phyloP scores from a whole-genome alignment of 2,329 filamentous ascomycete species.

The Ceratocystis destructans region DNA sequence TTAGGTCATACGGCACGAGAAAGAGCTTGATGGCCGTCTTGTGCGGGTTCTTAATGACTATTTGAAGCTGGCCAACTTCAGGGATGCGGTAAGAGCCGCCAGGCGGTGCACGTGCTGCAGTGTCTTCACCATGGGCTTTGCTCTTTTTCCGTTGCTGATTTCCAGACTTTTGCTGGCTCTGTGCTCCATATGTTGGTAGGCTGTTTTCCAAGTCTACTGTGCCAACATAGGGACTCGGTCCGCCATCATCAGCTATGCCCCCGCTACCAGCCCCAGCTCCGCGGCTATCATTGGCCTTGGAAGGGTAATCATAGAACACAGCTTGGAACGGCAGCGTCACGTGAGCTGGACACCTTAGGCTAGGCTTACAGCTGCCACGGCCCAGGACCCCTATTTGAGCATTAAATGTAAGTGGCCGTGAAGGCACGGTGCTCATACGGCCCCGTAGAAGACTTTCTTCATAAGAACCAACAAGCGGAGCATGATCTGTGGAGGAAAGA shows the following conservation, averaged over 20 bases:
- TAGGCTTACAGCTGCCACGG: slow-evolving; percentile 75
- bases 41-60: slow-evolving; percentile 95
- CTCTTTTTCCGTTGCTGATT: slow-evolving; percentile 26
- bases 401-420: slow-evolving; percentile 79
- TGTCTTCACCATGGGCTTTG: neutral
- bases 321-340: slow-evolving; percentile 84
- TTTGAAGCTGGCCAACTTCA: slow-evolving; percentile 84
- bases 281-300: neutral
- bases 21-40: slow-evolving; percentile 97
- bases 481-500: slow-evolving; percentile 61
- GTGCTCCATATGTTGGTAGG: slow-evolving; percentile 31
- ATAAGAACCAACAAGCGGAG: slow-evolving; percentile 94
- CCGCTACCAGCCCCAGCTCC: slow-evolving; percentile 29
- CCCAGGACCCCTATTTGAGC: slow-evolving; percentile 92
- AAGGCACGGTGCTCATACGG: slow-evolving; percentile 92
- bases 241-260: slow-evolving; percentile 45
- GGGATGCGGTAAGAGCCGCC: slow-evolving; percentile 91
- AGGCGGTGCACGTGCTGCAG: slow-evolving; percentile 43
- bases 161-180: slow-evolving; percentile 25
- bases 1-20: slow-evolving; percentile 79
- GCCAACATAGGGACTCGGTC: slow-evolving; percentile 90
- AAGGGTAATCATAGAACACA: slow-evolving; percentile 82
- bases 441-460: slow-evolving; percentile 92
- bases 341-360: slow-evolving; percentile 73
- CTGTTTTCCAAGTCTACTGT: slow-evolving; percentile 81